Evolutionary conservation across 2,329 filamentous ascomycete genomes (phyloP), one percentile per base, ranked within the genome.

Genomic region (Boeremia lycopersici): DNA sequence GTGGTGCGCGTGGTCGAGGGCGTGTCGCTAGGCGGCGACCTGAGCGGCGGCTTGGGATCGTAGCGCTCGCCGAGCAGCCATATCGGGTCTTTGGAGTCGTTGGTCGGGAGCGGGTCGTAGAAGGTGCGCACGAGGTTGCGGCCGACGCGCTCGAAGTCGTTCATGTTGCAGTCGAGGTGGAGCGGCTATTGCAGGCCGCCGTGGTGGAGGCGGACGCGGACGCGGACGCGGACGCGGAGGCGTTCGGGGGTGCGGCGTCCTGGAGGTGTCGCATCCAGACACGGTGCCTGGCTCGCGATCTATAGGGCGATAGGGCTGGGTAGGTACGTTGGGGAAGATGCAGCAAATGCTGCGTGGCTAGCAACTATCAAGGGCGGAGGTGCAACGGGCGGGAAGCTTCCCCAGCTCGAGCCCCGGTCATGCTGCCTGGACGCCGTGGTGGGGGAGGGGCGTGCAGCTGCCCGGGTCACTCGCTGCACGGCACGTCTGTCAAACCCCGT

Each of bases 51-150:
- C 45, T 63, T 65, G 28, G 67, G 61, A 49, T 79, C 77, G 73
- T 89, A 89, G 64, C 82, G 75, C 66, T 76, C 75, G 35, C 87
- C 87, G 41, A 98, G 81, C 69, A 92, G 96, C 93, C 93, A 98
- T 59, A 96, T 90, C 11, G 90, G 86, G 33, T 83, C 81, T 54
- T 78, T 74, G 53, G 86, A 81, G 71, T 96, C 87, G 77, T 97
- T 96, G 59, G 84, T 86, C 6, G 92, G 93, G 61, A 93, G 87
- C 0, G 92, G 91, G 66, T 97, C 93, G 89, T 92, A 96, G 70
- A 98, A 88, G 78, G 90, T 91, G 77, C 93, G 90, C 56, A 97
- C 88, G 65, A 97, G 86, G 60, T 89, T 89, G 76, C 91, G 90
- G 67, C 78, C 77, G 71, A 88, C 86, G 64, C 89, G 88, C 64